Evolutionary conservation across 2,329 filamentous ascomycete genomes (phyloP), one percentile per base, ranked within the genome.

Genomic region (Fusarium sp.): DNA sequence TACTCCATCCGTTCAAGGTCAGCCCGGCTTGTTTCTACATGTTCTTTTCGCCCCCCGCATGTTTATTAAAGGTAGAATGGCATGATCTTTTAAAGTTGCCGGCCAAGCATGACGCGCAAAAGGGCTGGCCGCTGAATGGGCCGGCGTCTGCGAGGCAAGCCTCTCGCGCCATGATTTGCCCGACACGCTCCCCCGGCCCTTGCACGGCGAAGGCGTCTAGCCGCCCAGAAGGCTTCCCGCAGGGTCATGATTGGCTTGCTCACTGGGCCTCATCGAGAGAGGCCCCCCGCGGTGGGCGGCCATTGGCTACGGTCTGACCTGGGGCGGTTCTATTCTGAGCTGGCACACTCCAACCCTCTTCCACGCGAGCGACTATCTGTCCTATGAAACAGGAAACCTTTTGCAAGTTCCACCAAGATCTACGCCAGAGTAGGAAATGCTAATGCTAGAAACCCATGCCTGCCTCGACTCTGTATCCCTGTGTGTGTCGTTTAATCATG

Each of bases 121-220:
- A 45, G 43, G 41, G 34, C 35, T 58, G 73, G 73, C 65, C 73
- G 63, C 73, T 48, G 54, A 64, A 63, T 23, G 25, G 73, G 73
- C 73, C 73, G 71, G 73, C 73, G 73, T 66, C 37, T 74, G 69
- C 37, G 62, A 45, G n/a, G 41, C 56, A 59, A 59, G 30, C 58
- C 56, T 57, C 27, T 37, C 52, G 52, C 41, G 56, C 32, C 50
- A 32, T 68, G 65, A 66, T 68, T 71, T 68, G 64, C 56, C 45
- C 64, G 35, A 64, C 45, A 43, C 30, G 35, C 61, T 32, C 56
- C 52, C 66, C 43, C 25, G 30, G 37, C 39, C 39, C 64, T 60
- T 45, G 34, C 57, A n/a, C n/a, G 16, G 9, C 23, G 16, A 37
- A 50, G 32, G 25, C 35, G 27, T 61, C 25, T 67, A 67, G 57